A percentile compares a stretch with the other conserved stretches of the same genome.
These are phyloP conservation scores for Fonsecaea erecta DNA, from an alignment of 2,329 filamentous ascomycete species.

Conservation along the genomic window DNA sequence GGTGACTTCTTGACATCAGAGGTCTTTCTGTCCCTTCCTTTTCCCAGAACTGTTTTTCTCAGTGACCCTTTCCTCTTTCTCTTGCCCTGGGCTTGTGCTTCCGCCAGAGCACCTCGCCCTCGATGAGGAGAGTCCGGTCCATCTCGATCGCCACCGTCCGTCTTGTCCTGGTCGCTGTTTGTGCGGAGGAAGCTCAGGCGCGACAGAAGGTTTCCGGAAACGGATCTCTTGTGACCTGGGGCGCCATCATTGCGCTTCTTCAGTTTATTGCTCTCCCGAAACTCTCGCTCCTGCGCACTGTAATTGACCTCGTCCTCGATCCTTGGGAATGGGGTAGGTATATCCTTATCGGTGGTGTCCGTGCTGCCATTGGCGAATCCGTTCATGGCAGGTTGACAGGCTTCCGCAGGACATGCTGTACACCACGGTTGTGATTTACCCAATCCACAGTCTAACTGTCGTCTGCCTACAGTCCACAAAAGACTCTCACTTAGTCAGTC, in stretches of 20 bases:
- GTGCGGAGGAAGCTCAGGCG: conserved; percentile 70
- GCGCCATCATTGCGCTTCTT: conserved; percentile 26
- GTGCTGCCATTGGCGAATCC: conserved; percentile 25
- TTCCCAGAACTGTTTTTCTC: conserved; percentile 81
- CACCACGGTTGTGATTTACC: background rate
- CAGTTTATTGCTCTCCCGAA: conserved; percentile 22
- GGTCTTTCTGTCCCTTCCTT: conserved; percentile 66
- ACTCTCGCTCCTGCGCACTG: conserved; percentile 30
- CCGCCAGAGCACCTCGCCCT: conserved; percentile 53
- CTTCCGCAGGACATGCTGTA: background rate
- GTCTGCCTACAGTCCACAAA: background rate
- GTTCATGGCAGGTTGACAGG: conserved; percentile 30
- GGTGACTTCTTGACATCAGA: conserved; percentile 56
- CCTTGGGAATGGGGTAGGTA: conserved; percentile 33
- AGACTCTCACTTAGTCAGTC: background rate
- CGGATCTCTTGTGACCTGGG: conserved; percentile 56
- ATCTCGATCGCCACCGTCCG: conserved; percentile 39
- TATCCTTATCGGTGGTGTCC: conserved; percentile 29
- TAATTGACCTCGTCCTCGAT: conserved; percentile 33
- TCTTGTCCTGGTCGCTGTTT: conserved; percentile 45
- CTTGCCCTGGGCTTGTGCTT: conserved; percentile 52
- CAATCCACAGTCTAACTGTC: background rate
- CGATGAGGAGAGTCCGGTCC: conserved; percentile 35
- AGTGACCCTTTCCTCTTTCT: conserved; percentile 80
- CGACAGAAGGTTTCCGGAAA: conserved; percentile 69